A percentile compares a stretch with the other conserved stretches of the same genome.
These are phyloP conservation scores for Trichophyton simii DNA, from an alignment of 2,329 filamentous ascomycete genomes.

Conservation along the genomic window DNA sequence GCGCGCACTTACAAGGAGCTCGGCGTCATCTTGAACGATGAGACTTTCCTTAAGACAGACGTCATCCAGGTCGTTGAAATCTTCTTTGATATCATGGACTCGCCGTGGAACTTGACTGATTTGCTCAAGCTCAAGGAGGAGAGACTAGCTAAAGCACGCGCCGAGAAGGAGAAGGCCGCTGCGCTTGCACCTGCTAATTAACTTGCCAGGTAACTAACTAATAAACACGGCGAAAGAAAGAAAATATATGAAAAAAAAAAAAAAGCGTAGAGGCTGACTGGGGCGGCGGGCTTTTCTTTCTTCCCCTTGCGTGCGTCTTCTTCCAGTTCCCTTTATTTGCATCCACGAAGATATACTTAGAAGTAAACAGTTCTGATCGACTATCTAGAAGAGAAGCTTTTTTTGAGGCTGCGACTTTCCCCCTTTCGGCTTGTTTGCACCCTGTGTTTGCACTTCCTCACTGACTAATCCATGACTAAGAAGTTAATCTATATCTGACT, in stretches of 20 bases:
- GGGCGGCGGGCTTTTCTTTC: not conserved
- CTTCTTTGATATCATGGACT: constrained; percentile 13
- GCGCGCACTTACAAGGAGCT: constrained; percentile 13
- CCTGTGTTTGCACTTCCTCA: too few species aligned
- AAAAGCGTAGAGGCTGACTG: not conserved
- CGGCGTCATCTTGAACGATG: constrained; percentile 10
- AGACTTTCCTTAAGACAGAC: constrained; percentile 9
- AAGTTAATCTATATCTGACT: too few species aligned
- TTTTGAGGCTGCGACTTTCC: too few species aligned
- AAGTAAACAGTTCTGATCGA: too few species aligned
- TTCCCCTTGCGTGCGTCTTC: not conserved
- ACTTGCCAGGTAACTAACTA: too few species aligned
- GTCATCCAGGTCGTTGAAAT: constrained; percentile 11
- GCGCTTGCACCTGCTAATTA: not conserved
- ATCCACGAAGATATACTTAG: too few species aligned
- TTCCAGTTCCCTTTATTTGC: not conserved
- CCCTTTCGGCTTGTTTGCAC: too few species aligned
- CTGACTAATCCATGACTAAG: too few species aligned
- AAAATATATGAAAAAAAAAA: not conserved
- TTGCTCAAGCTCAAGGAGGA: constrained; percentile 12
- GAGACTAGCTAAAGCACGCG: constrained; percentile 7
- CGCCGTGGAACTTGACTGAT: constrained; percentile 12
- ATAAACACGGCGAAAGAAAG: too few species aligned
- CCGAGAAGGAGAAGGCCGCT: not conserved
- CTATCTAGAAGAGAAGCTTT: too few species aligned